Evolutionary conservation across 2,329 filamentous ascomycete species (phyloP).

Genomic region (Verticillium albo-atrum): DNA sequence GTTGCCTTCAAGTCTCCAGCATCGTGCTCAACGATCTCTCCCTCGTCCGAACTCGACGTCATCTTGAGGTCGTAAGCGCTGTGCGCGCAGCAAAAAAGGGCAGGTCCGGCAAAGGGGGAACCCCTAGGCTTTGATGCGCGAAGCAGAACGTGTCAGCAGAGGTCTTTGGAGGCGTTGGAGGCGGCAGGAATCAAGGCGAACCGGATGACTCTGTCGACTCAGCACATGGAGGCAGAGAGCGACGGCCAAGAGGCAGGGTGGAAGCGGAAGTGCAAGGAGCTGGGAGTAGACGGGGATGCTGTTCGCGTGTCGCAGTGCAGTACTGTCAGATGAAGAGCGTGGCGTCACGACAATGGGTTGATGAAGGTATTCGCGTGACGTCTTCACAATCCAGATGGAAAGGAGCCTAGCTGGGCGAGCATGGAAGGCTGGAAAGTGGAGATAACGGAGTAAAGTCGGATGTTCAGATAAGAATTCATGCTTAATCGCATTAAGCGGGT

Average conservation of each 20-base stretch:
- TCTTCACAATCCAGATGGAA: not conserved
- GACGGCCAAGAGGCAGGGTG: not conserved
- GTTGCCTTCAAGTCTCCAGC: slow-evolving; percentile 73
- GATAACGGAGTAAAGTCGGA: not conserved
- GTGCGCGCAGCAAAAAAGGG: not conserved
- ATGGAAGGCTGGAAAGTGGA: not conserved
- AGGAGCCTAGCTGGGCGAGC: not conserved
- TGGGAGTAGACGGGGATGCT: not conserved
- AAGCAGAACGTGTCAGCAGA: slow-evolving; percentile 12
- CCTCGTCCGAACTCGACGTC: slow-evolving; percentile 70
- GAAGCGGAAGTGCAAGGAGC: not conserved
- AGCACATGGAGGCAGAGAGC: slow-evolving; percentile 9
- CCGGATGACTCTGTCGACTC: slow-evolving; percentile 15
- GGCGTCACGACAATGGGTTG: slow-evolving; percentile 11
- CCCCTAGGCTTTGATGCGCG: slow-evolving; percentile 11
- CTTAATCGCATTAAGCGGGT: not conserved
- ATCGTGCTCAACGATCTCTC: slow-evolving; percentile 76
- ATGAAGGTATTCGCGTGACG: slow-evolving; percentile 1
- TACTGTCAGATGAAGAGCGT: not conserved
- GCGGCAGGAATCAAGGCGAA: slow-evolving; percentile 15
- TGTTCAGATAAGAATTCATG: not conserved
- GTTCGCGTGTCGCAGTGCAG: not conserved
- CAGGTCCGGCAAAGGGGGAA: slow-evolving; percentile 9
- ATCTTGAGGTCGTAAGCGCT: slow-evolving; percentile 1
- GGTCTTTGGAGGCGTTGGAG: slow-evolving; percentile 8